phyloP scores from a whole-genome alignment of 192 early-diverging fungal species.

The Rhizophagus clarus region DNA sequence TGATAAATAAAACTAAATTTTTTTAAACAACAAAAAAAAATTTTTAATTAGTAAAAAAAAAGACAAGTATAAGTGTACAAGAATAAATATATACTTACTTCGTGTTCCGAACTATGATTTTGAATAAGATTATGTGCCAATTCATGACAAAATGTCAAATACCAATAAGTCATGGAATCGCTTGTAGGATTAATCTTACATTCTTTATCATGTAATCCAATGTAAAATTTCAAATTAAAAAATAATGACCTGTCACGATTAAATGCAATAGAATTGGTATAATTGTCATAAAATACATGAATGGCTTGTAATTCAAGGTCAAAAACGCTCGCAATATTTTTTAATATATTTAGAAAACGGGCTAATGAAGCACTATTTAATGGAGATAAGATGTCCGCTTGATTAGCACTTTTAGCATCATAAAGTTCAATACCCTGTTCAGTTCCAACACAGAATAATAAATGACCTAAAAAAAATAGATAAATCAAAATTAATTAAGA shows the following conservation, averaged over 20 bases:
- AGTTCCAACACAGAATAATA: constrained; percentile 47
- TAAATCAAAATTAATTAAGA: background rate
- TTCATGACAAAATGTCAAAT: constrained; percentile 82
- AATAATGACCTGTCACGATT: constrained; percentile 76
- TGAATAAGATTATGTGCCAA: constrained; percentile 74
- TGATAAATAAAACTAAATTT: background rate
- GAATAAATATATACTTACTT: constrained; percentile 49
- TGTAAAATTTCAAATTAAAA: constrained; percentile 82
- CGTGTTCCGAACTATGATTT: constrained; percentile 72
- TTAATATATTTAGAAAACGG: constrained; percentile 48
- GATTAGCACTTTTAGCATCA: constrained; percentile 38
- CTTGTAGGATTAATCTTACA: constrained; percentile 20
- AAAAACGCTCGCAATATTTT: constrained; percentile 61
- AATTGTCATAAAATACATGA: constrained; percentile 78
- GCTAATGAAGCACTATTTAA: constrained; percentile 28
- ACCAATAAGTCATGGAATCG: constrained; percentile 75
- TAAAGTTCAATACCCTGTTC: constrained; percentile 41
- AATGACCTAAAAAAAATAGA: constrained; percentile 32
- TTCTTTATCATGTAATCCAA: constrained; percentile 60
- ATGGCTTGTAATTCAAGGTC: constrained; percentile 52
- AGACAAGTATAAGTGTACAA: too few species aligned
- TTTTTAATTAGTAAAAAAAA: too few species aligned
- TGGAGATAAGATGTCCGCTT: constrained; percentile 41
- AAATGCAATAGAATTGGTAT: constrained; percentile 77
- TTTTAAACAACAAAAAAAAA: background rate